These are phyloP conservation scores for Botrytis galanthina DNA, from an alignment of 2,329 filamentous ascomycete species.

Conservation along the genomic window DNA sequence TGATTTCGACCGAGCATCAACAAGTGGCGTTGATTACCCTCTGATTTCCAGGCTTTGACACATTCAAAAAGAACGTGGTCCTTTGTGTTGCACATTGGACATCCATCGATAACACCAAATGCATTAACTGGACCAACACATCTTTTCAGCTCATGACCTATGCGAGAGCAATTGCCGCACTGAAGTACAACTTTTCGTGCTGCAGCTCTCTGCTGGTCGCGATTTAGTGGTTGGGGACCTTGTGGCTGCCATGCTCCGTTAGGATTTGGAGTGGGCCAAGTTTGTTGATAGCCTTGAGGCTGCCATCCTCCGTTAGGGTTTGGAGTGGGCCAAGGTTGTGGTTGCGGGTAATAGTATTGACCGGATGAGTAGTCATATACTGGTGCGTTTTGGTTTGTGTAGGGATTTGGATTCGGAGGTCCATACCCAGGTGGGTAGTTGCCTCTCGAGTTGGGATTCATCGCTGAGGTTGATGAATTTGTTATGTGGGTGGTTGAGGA, in stretches of 20 bases:
- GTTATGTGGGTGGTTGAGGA: neutral
- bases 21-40: neutral
- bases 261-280: neutral
- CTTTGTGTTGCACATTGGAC: neutral
- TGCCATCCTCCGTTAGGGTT: neutral
- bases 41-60: neutral
- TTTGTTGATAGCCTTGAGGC: neutral
- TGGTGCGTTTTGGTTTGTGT: neutral
- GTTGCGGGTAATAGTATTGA: neutral
- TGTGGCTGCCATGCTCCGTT: neutral
- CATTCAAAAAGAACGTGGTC: neutral
- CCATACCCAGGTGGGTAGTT: neutral
- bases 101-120: neutral
- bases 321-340: neutral
- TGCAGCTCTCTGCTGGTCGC: neutral
- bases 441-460: neutral
- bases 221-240: neutral
- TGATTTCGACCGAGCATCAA: neutral
- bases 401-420: neutral
- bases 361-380: neutral
- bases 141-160: neutral
- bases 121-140: neutral
- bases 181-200: neutral
- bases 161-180: neutral
- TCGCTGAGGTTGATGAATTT: neutral